Evolutionary conservation across 1,284 basidiomycete species (phyloP), one percentile per base, ranked within the genome.

Genomic region (Agaricales sp.): DNA sequence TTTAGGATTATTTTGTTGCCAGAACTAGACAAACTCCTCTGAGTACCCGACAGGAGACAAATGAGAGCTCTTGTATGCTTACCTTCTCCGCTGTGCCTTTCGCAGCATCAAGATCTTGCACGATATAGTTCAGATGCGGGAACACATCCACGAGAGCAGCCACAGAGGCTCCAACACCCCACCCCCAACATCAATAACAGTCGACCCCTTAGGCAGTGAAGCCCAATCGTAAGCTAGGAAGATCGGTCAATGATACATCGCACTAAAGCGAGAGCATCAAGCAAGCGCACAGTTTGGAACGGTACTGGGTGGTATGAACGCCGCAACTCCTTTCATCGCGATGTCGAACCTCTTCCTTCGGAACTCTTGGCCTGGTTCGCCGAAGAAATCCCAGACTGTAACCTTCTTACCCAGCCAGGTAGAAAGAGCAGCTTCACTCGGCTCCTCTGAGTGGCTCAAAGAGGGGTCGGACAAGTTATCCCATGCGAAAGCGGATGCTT

Each of bases 21-120:
- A 35, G 30, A 35, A 35, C 30, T 35, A n/a, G 30, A 55, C 8
- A 60, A 43, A 63, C 59, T 46, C 62, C 62, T 8, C 63, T 59
- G 23, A 64, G 44, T 6, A 50, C 38, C 0, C 57, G 52, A 1
- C 50, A 54, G 14, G 35, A 23, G 1, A 51, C 47, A 3, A 62
- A 51, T 4, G 44, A 21, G 3, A 25, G 44, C 58, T 58, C 59
- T 12, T 56, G 50, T 35, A n/a, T 11, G 30, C 30, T 8, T 11
- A 35, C 30, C 30, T 35, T n/a, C 8, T 35, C 11, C 30, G 30
- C 30, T 11, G 8, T 35, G 11, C n/a, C 11, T 26, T 52, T 56
- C 2, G 50, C 57, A 56, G 37, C 4, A 46, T 14, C 48, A 19
- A 3, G 18, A 19, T 43, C 41, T 21, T 43, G 41, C n/a, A 43